A percentile compares a stretch with the other conserved stretches of the same genome.
Evolutionary conservation across 2,329 filamentous ascomycete species (phyloP).

Genomic region (Bipolaris cookei): DNA sequence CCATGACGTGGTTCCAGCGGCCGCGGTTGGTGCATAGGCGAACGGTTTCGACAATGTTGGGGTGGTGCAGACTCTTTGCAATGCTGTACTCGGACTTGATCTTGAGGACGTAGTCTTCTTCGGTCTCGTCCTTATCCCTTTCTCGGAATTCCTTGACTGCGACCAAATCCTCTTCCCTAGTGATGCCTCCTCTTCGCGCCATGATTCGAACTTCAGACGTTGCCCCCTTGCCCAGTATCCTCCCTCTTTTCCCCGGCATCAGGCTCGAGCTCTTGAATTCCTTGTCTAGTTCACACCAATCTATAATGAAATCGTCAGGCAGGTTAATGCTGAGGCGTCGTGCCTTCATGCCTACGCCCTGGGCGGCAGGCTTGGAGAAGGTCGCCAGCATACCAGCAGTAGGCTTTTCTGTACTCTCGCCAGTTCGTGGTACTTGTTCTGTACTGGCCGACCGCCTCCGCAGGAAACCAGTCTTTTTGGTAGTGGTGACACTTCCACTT

Average conservation of each 20-base stretch:
- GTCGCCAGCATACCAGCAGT: conserved; percentile 45
- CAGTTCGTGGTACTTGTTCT: conserved; percentile 39
- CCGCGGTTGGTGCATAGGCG: conserved; percentile 74
- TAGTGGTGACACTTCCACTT: conserved; percentile 22
- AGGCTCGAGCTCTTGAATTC: conserved; percentile 73
- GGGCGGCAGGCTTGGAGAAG: conserved; percentile 60
- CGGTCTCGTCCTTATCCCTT: conserved; percentile 71
- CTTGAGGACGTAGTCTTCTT: conserved; percentile 81
- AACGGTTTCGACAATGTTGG: conserved; percentile 83
- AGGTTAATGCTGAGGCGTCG: conserved; percentile 76
- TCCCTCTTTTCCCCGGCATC: conserved; percentile 73
- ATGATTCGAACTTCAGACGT: conserved; percentile 84
- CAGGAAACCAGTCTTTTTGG: conserved; percentile 31
- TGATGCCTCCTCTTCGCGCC: conserved; percentile 68
- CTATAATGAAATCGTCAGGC: conserved; percentile 75
- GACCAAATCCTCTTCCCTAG: conserved; percentile 68
- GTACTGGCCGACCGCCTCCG: conserved; percentile 48
- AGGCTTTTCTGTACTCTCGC: conserved; percentile 33
- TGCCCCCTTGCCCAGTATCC: conserved; percentile 79
- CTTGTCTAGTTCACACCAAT: conserved; percentile 69
- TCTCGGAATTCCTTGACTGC: conserved; percentile 88
- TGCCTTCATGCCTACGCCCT: conserved; percentile 77
- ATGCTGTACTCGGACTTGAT: conserved; percentile 92
- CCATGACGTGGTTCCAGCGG: conserved; percentile 92
- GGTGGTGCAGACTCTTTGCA: conserved; percentile 82